Conservation (phyloP, 2,329 filamentous ascomycete species). For the Diaporthe velutina region DNA sequence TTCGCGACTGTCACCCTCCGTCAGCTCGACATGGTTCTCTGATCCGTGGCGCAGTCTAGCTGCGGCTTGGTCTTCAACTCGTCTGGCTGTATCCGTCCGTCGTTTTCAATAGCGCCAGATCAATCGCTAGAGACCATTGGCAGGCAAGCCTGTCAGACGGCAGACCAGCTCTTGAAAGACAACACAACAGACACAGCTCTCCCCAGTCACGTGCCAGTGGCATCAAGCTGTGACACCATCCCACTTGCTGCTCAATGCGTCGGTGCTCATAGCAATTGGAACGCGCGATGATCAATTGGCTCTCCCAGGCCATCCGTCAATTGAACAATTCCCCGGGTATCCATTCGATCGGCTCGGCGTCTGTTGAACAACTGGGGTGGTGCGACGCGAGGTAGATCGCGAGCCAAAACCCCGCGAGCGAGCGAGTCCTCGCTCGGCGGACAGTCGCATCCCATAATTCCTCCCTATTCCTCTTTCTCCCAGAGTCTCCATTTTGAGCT, state of each 20-base stretch:
- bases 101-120: not conserved
- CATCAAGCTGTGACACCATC: slow-evolving; percentile 10
- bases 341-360: slow-evolving; percentile 28
- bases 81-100: not conserved
- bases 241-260: slow-evolving; percentile 9
- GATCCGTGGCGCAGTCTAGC: slow-evolving; percentile 7
- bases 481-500: slow-evolving; percentile 15
- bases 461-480: slow-evolving; percentile 8
- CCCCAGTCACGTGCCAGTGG: slow-evolving; percentile 24
- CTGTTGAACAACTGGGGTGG: slow-evolving; percentile 3
- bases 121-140: not conserved
- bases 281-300: not conserved
- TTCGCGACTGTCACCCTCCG: slow-evolving; percentile 17
- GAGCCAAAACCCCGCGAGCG: slow-evolving; percentile 20
- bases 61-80: slow-evolving; percentile 9
- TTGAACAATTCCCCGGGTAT: slow-evolving; percentile 20
- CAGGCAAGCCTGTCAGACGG: not conserved
- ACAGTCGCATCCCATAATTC: not conserved
- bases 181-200: not conserved
- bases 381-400: slow-evolving; percentile 26
- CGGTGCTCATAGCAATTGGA: not conserved
- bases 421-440: not conserved
- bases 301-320: not conserved
- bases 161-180: not conserved
- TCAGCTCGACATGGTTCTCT: slow-evolving; percentile 30